Conservation (phyloP, 2,329 filamentous ascomycete genomes). For the Alternaria triticimaculans region DNA sequence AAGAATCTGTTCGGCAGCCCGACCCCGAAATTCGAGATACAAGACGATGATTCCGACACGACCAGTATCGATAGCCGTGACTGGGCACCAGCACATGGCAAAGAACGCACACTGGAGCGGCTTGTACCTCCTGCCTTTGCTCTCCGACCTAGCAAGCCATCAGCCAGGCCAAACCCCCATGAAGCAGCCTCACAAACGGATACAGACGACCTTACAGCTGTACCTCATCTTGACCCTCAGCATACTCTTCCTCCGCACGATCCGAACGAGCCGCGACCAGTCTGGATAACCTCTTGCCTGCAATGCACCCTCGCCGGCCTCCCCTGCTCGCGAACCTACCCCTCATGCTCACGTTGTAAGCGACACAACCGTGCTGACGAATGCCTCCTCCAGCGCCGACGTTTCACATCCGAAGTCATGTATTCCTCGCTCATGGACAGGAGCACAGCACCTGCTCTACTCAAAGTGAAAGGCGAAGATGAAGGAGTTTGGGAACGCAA, state of each 20-base stretch:
- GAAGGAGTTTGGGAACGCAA: constrained; percentile 24
- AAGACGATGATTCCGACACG: constrained; percentile 10
- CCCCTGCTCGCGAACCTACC: constrained; percentile 37
- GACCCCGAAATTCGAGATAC: neutral
- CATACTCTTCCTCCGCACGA: neutral
- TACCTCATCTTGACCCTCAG: neutral
- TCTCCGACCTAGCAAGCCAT: neutral
- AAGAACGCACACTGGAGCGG: neutral
- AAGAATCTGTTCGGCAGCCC: neutral
- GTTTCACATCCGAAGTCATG: constrained; percentile 19
- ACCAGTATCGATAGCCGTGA: constrained; percentile 15
- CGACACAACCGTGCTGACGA: constrained; percentile 18
- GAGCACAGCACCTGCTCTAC: constrained; percentile 21
- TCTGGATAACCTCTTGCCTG: constrained; percentile 37
- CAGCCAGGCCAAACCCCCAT: neutral
- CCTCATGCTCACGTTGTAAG: constrained; percentile 36
- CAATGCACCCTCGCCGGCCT: constrained; percentile 37
- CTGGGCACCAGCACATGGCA: neutral
- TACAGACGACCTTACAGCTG: neutral
- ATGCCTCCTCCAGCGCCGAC: constrained; percentile 36
- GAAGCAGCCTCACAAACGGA: neutral
- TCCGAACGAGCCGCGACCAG: constrained; percentile 11
- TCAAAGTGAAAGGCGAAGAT: constrained; percentile 25
- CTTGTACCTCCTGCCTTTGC: neutral
- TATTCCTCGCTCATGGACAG: neutral